Evolutionary conservation across 2,329 filamentous ascomycete genomes (phyloP).

Genomic region (Aspergillus sp.): DNA sequence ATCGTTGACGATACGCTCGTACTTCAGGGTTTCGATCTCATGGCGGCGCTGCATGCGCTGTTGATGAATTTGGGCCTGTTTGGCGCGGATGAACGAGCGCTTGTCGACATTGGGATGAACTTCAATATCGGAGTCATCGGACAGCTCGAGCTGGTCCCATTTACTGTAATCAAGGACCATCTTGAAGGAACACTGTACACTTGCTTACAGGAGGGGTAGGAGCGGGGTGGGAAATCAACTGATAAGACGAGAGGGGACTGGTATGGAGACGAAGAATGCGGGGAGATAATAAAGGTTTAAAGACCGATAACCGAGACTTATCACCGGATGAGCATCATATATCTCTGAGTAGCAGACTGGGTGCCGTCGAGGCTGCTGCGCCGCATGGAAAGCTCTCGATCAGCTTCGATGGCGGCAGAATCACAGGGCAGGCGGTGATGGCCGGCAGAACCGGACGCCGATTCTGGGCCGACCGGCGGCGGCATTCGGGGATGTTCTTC

Average conservation of each 20-base stretch:
- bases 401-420: slow-evolving; percentile 25
- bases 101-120: slow-evolving; percentile 99
- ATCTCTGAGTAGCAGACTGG: not conserved
- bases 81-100: slow-evolving; percentile 94
- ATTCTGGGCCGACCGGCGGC: slow-evolving; percentile 14
- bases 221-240: not conserved
- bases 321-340: not conserved
- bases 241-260: not conserved
- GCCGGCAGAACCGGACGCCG: slow-evolving; percentile 25
- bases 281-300: not conserved
- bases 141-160: slow-evolving; percentile 85
- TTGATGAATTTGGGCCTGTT: slow-evolving; percentile 95
- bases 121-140: slow-evolving; percentile 96
- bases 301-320: not conserved
- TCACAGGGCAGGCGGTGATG: slow-evolving; percentile 22
- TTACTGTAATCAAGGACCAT: slow-evolving; percentile 65
- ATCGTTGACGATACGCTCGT: slow-evolving; percentile 88
- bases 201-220: slow-evolving; percentile 15
- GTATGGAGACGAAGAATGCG: not conserved
- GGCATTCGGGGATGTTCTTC: slow-evolving; percentile 12
- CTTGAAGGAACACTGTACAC: slow-evolving; percentile 18
- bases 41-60: slow-evolving; percentile 81
- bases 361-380: not conserved
- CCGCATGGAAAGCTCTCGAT: slow-evolving; percentile 28
- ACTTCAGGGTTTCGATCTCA: slow-evolving; percentile 88